Evolutionary conservation across 306 rosid species (phyloP), one percentile per base, ranked within the genome.

Genomic region (Lagenaria siceraria): DNA sequence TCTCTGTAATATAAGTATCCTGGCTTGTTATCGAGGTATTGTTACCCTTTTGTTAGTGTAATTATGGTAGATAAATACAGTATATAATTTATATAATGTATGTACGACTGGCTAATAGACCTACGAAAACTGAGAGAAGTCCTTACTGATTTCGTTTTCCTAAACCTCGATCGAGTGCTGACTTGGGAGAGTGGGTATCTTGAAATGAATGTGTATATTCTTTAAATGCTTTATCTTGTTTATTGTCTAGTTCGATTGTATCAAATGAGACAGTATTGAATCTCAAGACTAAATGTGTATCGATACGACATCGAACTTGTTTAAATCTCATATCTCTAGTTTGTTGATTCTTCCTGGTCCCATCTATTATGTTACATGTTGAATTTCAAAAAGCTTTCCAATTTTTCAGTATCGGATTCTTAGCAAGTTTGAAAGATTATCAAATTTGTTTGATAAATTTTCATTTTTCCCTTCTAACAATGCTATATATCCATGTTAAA

Each of bases 21-120:
- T 55, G 78, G 78, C 51, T 18, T 74, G 64, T 18, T 74, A n/a
- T 74, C 18, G 46, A 74, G 78, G 78, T 53, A 51, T 53, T 13
- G 2, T 74, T 33, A 54, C 64, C 78, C 61, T 55, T 55, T 75
- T 55, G 78, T 53, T 75, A 55, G 78, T 75, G 78, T 75, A 75
- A 56, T 56, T 73, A 73, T 73, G 75, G 77, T 73, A 73, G 77
- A 10, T 27, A 51, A 51, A 31, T 55, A 21, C 55, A 73, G 15
- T 55, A 54, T 74, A 54, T 52, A 74, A 74, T 35, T 54, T 49
- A 27, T 74, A 55, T 74, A 72, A 25, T 75, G 78, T 53, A 75
- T 3, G 61, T 51, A 73, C 49, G 59, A 42, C 75, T 69, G 76
- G 61, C 25, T 49, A 73, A 31, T 31, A 51, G 61, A 73, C 60